A percentile compares a stretch with the other conserved stretches of the same genome.
These are phyloP conservation scores for Abrus precatorius DNA, from an alignment of 306 rosid species.

Conservation along the genomic window DNA sequence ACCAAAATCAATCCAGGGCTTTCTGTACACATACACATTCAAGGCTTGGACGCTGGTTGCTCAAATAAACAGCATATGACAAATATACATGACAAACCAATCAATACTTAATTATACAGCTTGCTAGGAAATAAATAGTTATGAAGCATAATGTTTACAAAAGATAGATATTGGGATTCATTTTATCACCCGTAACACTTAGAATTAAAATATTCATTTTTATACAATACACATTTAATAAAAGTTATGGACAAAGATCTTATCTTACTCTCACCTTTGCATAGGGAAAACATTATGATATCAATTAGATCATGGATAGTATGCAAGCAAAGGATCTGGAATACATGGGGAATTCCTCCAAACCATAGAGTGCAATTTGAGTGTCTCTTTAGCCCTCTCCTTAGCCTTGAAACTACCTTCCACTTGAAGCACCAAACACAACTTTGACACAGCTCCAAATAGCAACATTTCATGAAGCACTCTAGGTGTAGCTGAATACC, in stretches of 20 bases:
- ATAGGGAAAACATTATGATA: background rate
- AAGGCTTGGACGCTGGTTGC: background rate
- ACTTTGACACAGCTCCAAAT: conserved; percentile 70
- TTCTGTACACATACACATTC: background rate
- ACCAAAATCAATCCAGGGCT: conserved; percentile 17
- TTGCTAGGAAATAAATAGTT: background rate
- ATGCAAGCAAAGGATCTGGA: conserved; percentile 59
- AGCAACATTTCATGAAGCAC: conserved; percentile 70
- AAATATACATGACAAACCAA: background rate
- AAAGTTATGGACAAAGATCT: conserved; percentile 9
- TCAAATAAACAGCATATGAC: conserved; percentile 9
- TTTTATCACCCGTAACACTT: background rate
- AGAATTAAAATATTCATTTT: conserved; percentile 17
- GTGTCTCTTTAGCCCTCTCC: conserved; percentile 67
- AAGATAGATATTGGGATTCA: conserved; percentile 17
- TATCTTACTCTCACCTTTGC: conserved; percentile 10
- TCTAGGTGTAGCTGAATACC: conserved; percentile 58
- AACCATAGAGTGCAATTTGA: conserved; percentile 67
- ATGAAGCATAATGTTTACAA: background rate
- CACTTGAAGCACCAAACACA: conserved; percentile 74
- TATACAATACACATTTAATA: background rate
- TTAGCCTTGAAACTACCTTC: conserved; percentile 61
- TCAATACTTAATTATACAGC: background rate
- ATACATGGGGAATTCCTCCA: conserved; percentile 73
- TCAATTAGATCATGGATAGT: conserved; percentile 53